Percentiles rank a stretch among this genome's conserved stretches.
Evolutionary conservation across 768 basidiomycete genomes (phyloP).

Genomic region (Chlorophyllum brunneum): DNA sequence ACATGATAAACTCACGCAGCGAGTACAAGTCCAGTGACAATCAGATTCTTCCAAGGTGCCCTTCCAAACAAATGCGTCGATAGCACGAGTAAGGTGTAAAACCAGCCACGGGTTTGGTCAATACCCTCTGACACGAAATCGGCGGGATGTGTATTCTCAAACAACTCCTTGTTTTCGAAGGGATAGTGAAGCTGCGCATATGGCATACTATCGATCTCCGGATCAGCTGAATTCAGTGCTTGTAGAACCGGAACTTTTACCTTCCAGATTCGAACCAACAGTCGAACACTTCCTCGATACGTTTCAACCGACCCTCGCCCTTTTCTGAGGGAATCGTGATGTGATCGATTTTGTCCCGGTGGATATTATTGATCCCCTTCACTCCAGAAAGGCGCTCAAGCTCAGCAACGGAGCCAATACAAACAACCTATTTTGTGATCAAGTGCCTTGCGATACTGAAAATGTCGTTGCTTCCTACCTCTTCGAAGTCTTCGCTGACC

Average conservation of each 20-base stretch:
- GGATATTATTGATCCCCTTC: slow-evolving; percentile 82
- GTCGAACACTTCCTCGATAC: slow-evolving; percentile 98
- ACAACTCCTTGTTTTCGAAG: slow-evolving; percentile 91
- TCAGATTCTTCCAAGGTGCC: slow-evolving; percentile 98
- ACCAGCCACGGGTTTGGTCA: slow-evolving; percentile 99
- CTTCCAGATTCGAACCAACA: slow-evolving; percentile 99
- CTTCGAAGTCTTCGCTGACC: slow-evolving; percentile 89
- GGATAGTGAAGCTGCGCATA: slow-evolving; percentile 98
- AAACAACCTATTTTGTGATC: slow-evolving; percentile 56
- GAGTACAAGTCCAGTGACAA: slow-evolving; percentile 92
- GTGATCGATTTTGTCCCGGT: slow-evolving; percentile 92
- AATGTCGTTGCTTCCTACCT: slow-evolving; percentile 45
- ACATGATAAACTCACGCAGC: slow-evolving; percentile 64
- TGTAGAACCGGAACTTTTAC: slow-evolving; percentile 32
- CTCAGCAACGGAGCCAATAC: slow-evolving; percentile 84
- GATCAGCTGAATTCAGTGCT: background rate
- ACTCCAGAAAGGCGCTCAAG: slow-evolving; percentile 83
- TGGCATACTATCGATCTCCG: slow-evolving; percentile 79
- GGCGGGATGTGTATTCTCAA: slow-evolving; percentile 85
- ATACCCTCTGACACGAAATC: slow-evolving; percentile 98
- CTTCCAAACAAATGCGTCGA: slow-evolving; percentile 92
- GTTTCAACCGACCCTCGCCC: slow-evolving; percentile 82
- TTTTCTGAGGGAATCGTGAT: slow-evolving; percentile 91
- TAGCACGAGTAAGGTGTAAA: slow-evolving; percentile 95
- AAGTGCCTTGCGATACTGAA: background rate